These are phyloP conservation scores for Thozetella sp. DNA, from an alignment of 495 filamentous ascomycete species.

Conservation along the genomic window DNA sequence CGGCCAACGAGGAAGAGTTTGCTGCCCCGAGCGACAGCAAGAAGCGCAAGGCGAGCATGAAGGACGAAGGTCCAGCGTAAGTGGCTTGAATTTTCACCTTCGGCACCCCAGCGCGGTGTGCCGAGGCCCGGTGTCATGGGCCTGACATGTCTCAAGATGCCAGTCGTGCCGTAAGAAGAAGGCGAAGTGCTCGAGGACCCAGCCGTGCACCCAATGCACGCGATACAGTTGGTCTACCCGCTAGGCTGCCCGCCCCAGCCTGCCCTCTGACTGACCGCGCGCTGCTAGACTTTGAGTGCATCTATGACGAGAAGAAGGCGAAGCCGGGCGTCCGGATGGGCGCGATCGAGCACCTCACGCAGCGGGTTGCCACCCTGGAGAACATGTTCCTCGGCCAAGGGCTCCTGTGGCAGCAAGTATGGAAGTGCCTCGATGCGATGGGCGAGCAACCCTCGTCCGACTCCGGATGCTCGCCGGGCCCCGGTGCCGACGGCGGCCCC, in stretches of 20 bases:
- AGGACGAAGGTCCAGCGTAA: conserved; percentile 24
- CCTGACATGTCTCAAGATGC: conserved; percentile 18
- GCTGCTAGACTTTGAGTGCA: neutral
- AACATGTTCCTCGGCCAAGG: conserved; percentile 19
- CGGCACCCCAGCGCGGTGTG: too few relatives aligned
- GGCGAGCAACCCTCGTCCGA: neutral
- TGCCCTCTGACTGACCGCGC: too few relatives aligned
- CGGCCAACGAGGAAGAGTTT: neutral
- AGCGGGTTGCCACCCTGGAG: conserved; percentile 19
- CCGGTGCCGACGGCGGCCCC: neutral
- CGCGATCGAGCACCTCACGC: conserved; percentile 39
- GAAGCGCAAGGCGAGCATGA: neutral
- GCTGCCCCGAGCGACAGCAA: neutral
- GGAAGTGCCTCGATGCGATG: conserved; percentile 6
- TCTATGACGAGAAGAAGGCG: conserved; percentile 32
- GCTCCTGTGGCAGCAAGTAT: conserved; percentile 24
- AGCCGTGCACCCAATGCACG: conserved; percentile 36
- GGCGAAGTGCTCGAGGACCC: conserved; percentile 36
- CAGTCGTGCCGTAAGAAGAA: conserved; percentile 44
- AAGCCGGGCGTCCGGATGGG: conserved; percentile 40
- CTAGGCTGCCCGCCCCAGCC: too few relatives aligned
- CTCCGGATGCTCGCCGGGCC: neutral
- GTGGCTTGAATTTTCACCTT: conserved; percentile 5
- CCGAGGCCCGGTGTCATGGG: neutral
- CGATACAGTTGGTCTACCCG: neutral